Evolutionary conservation across 805 yeast genomes (phyloP).

Genomic region (Kuraishia capsulata): DNA sequence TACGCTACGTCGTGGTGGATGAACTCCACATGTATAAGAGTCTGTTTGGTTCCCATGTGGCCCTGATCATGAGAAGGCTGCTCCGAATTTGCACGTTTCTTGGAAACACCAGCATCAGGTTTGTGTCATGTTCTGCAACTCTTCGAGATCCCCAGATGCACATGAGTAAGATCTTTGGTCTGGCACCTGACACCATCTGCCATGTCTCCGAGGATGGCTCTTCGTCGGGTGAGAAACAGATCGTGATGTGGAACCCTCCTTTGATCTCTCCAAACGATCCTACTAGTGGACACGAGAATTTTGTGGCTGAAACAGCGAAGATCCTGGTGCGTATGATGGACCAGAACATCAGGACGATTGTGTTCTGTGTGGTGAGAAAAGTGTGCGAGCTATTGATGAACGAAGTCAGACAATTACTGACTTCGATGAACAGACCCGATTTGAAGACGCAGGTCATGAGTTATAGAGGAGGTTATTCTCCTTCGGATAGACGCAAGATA

Average conservation of each 20-base stretch:
- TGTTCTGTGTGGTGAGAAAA: conserved; percentile 79
- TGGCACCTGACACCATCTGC: conserved; percentile 35
- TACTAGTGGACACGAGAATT: conserved; percentile 53
- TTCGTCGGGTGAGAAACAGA: conserved; percentile 68
- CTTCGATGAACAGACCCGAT: conserved; percentile 32
- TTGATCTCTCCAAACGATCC: conserved; percentile 49
- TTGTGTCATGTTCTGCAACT: conserved; percentile 93
- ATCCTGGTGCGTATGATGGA: conserved; percentile 58
- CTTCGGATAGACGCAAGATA: conserved; percentile 75
- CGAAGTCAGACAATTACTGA: conserved; percentile 55
- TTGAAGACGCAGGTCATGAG: conserved; percentile 69
- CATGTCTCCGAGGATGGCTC: conserved; percentile 80
- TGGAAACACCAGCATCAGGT: conserved; percentile 47
- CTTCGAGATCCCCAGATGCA: conserved; percentile 64
- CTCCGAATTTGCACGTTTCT: conserved; percentile 49
- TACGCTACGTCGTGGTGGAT: conserved; percentile 73
- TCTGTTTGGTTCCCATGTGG: conserved; percentile 87
- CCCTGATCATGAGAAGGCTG: conserved; percentile 73
- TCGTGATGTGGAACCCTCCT: conserved; percentile 85
- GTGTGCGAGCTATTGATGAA: conserved; percentile 86
- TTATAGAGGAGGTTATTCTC: conserved; percentile 91
- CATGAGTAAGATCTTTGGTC: conserved; percentile 68
- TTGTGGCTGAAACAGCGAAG: conserved; percentile 69
- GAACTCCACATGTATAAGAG: conserved; percentile 86
- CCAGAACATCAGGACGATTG: conserved; percentile 68